A percentile compares a stretch with the other conserved stretches of the same genome.
Evolutionary conservation across 768 basidiomycete genomes (phyloP).

Genomic region (Tricholoma furcatifolium): DNA sequence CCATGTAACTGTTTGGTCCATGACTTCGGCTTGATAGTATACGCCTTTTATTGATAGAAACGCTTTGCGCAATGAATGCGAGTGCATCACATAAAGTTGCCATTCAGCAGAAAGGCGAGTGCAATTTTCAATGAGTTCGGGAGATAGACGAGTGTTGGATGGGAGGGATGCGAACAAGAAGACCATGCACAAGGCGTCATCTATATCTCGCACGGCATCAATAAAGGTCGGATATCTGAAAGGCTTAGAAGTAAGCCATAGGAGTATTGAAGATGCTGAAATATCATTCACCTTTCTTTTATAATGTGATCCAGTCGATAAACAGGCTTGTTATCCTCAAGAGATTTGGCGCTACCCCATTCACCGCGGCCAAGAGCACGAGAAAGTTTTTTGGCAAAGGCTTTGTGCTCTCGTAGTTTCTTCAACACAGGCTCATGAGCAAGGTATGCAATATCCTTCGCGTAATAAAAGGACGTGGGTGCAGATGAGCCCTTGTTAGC

Average conservation of each 20-base stretch:
- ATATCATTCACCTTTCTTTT: constrained; percentile 79
- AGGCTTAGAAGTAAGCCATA: constrained; percentile 6
- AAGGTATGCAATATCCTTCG: constrained; percentile 96
- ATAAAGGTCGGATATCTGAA: constrained; percentile 94
- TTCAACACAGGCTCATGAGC: constrained; percentile 94
- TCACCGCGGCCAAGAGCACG: constrained; percentile 91
- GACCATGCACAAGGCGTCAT: constrained; percentile 94
- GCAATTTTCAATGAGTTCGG: constrained; percentile 88
- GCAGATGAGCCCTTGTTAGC: constrained; percentile 98
- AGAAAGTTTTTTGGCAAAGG: constrained; percentile 95
- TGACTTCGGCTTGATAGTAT: constrained; percentile 95
- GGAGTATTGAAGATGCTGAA: background rate
- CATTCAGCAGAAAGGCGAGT: constrained; percentile 89
- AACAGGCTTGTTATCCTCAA: constrained; percentile 91
- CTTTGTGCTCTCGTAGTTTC: constrained; percentile 95
- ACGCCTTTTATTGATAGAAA: constrained; percentile 98
- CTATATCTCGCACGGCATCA: constrained; percentile 93
- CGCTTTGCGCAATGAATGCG: constrained; percentile 78
- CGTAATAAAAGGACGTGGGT: constrained; percentile 96
- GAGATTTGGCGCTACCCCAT: constrained; percentile 91
- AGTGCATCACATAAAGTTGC: constrained; percentile 94
- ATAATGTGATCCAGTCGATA: constrained; percentile 95
- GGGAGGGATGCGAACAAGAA: constrained; percentile 92
- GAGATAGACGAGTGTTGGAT: constrained; percentile 76
- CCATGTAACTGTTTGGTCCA: constrained; percentile 94